Evolutionary conservation across 2,329 filamentous ascomycete genomes (phyloP).

Genomic region (Phialocephala sp.): DNA sequence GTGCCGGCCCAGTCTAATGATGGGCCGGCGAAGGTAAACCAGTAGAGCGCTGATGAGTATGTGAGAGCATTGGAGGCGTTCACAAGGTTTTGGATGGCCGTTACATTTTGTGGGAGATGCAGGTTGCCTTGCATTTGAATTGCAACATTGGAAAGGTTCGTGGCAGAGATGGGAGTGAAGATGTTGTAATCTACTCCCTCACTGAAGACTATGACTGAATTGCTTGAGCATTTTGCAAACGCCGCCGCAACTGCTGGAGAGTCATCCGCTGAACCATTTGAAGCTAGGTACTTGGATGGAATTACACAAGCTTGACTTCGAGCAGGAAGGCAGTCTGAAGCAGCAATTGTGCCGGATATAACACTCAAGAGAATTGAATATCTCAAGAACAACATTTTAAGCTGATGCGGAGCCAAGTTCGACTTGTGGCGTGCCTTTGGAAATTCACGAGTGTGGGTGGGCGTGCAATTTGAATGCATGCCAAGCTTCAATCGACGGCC

Average conservation of each 20-base stretch:
- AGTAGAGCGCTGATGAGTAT: constrained; percentile 42
- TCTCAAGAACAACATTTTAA: not conserved
- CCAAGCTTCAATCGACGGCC: not conserved
- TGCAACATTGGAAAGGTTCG: constrained; percentile 49
- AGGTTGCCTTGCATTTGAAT: constrained; percentile 51
- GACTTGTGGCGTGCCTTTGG: not conserved
- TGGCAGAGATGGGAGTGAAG: constrained; percentile 47
- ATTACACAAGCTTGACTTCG: constrained; percentile 20
- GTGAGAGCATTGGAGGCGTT: constrained; percentile 41
- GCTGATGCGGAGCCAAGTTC: not conserved
- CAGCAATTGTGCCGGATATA: not conserved
- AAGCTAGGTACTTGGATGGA: constrained; percentile 34
- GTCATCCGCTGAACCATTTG: constrained; percentile 48
- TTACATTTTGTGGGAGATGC: constrained; percentile 49
- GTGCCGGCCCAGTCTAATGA: constrained; percentile 45
- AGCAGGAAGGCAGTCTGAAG: constrained; percentile 1
- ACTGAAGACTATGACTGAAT: constrained; percentile 46
- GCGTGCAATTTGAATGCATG: not conserved
- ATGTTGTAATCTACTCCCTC: constrained; percentile 51
- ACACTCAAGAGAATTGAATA: not conserved
- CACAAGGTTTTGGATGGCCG: constrained; percentile 46
- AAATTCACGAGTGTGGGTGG: not conserved
- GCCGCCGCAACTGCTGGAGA: constrained; percentile 46
- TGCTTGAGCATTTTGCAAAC: constrained; percentile 45
- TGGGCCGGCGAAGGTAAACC: constrained; percentile 47